Evolutionary conservation across 441 rosid species (phyloP), one percentile per base, ranked within the genome.

Genomic region (Metrosideros polymorpha): DNA sequence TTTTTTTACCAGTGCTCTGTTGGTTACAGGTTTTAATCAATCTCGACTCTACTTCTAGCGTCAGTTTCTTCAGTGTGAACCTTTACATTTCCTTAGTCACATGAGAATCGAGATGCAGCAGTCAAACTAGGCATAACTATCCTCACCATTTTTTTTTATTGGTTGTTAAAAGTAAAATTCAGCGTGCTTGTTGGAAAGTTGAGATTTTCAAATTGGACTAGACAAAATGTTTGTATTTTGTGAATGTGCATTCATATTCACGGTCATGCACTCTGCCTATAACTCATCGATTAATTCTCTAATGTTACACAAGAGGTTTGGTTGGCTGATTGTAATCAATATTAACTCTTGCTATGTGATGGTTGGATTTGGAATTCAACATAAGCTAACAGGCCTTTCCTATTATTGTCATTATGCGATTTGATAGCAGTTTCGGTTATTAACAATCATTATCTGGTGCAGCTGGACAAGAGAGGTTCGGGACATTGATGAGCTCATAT

Each of bases 381-480:
- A 59, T 59, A 59, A 59, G 29, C 71, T 29, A 59, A 30, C 35
- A 13, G 8, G 63, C 63, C 63, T 57, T 57, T n/a, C 32, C 63
- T 6, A 27, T 63, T 18, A 18, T 32, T 63, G 43, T 32, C 25
- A 63, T 63, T 63, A 63, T 63, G 76, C 43, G 7, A 63, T 25
- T 6, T 42, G 43, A 39, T 35, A 66, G 79, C 79, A 71, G 79
- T 71, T 71, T 71, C n/a, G 2, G 15, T 66, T 66, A 35, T 10
- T 71, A 71, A 71, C 22, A 71, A 10, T 71, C 43, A 14, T 52
- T 52, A 57, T 61, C 42, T 86, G 77, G 35, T 91, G 91, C 90
- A 95, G 98, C 96, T 86, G 98, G 98, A 61, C 98, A 94, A 89
- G 96, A 95, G 91, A 92, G 95, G 84, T 95, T 95, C 84, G 94